phyloP scores from a whole-genome alignment of 2,329 filamentous ascomycete species.

The Diaporthe batatas region DNA sequence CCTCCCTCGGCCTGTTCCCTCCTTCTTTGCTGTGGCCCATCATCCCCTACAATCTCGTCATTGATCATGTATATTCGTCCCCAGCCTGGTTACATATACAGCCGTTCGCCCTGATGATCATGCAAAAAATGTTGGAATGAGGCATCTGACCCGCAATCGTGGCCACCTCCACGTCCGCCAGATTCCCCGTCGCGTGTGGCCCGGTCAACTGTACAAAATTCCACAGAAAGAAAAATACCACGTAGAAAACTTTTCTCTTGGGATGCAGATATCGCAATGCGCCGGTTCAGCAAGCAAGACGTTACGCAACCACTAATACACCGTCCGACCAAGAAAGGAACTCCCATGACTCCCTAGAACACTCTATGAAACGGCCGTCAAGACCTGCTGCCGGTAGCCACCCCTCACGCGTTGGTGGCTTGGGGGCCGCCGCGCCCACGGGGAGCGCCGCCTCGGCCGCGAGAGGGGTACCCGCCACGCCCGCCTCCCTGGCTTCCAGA shows the following conservation, averaged over 20 bases:
- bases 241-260: slow-evolving; percentile 39
- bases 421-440: slow-evolving; percentile 73
- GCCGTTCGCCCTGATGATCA: slow-evolving; percentile 37
- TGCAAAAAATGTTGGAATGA: slow-evolving; percentile 38
- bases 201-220: slow-evolving; percentile 32
- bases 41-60: slow-evolving; percentile 30
- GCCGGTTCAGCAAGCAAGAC: slow-evolving; percentile 42
- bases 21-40: slow-evolving; percentile 29
- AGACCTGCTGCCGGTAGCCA: slow-evolving; percentile 32
- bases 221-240: slow-evolving; percentile 30
- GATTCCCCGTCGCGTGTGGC: slow-evolving; percentile 18
- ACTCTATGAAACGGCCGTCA: slow-evolving; percentile 39
- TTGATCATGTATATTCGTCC: slow-evolving; percentile 40
- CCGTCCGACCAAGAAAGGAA: slow-evolving; percentile 42
- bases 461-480: slow-evolving; percentile 77
- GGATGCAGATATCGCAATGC: slow-evolving; percentile 42
- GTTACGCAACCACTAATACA: slow-evolving; percentile 39
- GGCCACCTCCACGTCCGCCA: slow-evolving; percentile 14
- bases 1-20: slow-evolving; percentile 4
- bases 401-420: slow-evolving; percentile 63
- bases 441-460: slow-evolving; percentile 71
- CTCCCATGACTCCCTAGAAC: slow-evolving; percentile 42
- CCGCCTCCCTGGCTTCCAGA: slow-evolving; percentile 71
- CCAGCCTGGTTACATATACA: slow-evolving; percentile 40
- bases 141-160: slow-evolving; percentile 29